Conservation (phyloP, 2,329 filamentous ascomycete species). For the Fusarium graminum region DNA sequence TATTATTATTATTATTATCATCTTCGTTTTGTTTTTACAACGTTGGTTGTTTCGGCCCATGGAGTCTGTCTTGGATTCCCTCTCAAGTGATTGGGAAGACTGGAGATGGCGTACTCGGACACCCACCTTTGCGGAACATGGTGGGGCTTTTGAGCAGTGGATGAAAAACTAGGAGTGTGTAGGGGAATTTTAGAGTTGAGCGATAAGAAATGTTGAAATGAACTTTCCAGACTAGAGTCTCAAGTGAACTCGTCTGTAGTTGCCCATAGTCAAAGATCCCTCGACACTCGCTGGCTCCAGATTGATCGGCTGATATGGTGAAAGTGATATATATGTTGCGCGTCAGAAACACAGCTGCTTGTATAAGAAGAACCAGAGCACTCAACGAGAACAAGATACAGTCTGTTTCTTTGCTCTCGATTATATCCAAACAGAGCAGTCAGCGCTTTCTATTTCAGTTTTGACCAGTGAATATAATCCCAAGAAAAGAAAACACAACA, state of each 20-base stretch:
- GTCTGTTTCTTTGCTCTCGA: no score
- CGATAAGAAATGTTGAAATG: conserved; percentile 41
- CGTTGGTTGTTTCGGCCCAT: conserved; percentile 41
- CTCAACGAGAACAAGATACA: no score
- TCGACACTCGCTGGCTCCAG: conserved; percentile 22
- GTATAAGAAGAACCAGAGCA: no score
- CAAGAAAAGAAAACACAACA: no score
- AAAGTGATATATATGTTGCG: no score
- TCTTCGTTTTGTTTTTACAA: conserved; percentile 43
- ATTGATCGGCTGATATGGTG: conserved; percentile 6
- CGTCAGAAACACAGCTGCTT: no score
- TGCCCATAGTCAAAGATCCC: conserved; percentile 36
- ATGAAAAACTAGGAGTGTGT: conserved; percentile 49
- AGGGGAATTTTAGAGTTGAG: conserved; percentile 45
- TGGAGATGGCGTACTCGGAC: conserved; percentile 44
- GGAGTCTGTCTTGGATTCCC: conserved; percentile 50
- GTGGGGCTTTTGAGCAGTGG: conserved; percentile 37
- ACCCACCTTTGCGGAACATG: conserved; percentile 39
- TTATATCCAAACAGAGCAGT: background rate
- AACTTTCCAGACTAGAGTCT: conserved; percentile 49
- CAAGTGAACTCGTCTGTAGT: conserved; percentile 52
- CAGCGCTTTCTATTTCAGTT: background rate
- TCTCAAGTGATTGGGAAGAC: conserved; percentile 54
- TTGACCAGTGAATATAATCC: background rate
- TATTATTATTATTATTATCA: conserved; percentile 50